phyloP scores from a whole-genome alignment of 176 grass and related monocot species.

The Zoysia pacifica region DNA sequence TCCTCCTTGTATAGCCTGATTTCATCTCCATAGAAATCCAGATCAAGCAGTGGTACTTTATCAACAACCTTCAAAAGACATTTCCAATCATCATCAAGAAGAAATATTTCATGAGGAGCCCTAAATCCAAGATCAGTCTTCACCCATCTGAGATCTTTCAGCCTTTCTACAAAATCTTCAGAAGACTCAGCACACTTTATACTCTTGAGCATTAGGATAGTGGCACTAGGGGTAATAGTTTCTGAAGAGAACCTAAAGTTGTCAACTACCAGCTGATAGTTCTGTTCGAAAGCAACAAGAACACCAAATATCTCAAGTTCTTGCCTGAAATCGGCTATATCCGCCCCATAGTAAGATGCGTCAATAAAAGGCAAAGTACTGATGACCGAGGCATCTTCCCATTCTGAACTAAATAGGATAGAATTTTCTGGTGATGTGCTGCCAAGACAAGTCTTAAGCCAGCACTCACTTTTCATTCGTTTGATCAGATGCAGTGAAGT shows the following conservation, averaged over 20 bases:
- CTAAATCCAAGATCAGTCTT: slow-evolving; percentile 16
- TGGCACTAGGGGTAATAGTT: not conserved
- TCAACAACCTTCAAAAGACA: slow-evolving; percentile 12
- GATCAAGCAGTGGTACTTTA: not conserved
- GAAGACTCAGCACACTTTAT: not conserved
- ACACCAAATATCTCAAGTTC: slow-evolving; percentile 18
- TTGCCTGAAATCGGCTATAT: not conserved
- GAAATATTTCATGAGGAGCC: slow-evolving; percentile 10
- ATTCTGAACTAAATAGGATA: slow-evolving; percentile 44
- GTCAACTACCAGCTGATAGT: slow-evolving; percentile 15
- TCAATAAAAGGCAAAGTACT: slow-evolving; percentile 57
- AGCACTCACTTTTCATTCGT: slow-evolving; percentile 29
- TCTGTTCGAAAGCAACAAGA: slow-evolving; percentile 1
- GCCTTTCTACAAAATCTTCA: slow-evolving; percentile 7
- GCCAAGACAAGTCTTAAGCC: slow-evolving; percentile 51
- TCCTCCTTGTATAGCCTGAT: slow-evolving; percentile 10
- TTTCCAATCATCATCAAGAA: slow-evolving; percentile 12
- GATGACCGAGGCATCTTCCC: slow-evolving; percentile 25
- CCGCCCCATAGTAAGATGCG: not conserved
- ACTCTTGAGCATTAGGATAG: slow-evolving; percentile 22
- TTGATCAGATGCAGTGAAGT: slow-evolving; percentile 13
- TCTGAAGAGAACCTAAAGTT: slow-evolving; percentile 11
- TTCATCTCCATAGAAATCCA: slow-evolving; percentile 26
- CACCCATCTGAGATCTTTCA: slow-evolving; percentile 14
- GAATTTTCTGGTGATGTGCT: slow-evolving; percentile 32